A percentile compares a stretch with the other conserved stretches of the same genome.
Evolutionary conservation across 1,139 yeast genomes (phyloP).

Genomic region (Suhomyces taliae): DNA sequence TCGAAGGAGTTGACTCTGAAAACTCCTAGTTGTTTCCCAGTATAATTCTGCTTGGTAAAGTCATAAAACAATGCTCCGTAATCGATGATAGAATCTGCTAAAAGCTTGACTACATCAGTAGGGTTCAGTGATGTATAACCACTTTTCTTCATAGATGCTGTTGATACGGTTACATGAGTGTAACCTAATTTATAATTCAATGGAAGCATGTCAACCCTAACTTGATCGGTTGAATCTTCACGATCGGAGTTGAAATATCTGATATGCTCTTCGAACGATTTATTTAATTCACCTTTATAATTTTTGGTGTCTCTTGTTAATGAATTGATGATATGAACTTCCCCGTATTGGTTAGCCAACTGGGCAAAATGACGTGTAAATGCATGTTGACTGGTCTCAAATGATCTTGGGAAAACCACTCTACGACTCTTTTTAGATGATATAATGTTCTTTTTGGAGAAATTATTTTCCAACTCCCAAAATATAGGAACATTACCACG

Average conservation of each 20-base stretch:
- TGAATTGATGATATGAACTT: slow-evolving; percentile 58
- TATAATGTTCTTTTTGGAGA: slow-evolving; percentile 34
- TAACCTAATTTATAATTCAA: slow-evolving; percentile 22
- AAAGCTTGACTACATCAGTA: slow-evolving; percentile 32
- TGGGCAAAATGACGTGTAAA: slow-evolving; percentile 63
- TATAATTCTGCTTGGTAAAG: slow-evolving; percentile 42
- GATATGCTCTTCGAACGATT: slow-evolving; percentile 33
- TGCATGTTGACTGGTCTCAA: slow-evolving; percentile 65
- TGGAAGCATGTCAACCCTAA: slow-evolving; percentile 6
- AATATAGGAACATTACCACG: slow-evolving; percentile 72
- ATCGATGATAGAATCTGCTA: slow-evolving; percentile 52
- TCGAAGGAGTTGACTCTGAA: slow-evolving; percentile 66
- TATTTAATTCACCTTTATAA: slow-evolving; percentile 37
- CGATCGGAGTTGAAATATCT: slow-evolving; percentile 22
- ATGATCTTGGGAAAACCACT: slow-evolving; percentile 55
- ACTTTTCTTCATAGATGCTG: slow-evolving; percentile 33
- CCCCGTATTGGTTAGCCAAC: slow-evolving; percentile 59
- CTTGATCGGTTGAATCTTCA: background rate
- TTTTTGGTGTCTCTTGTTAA: slow-evolving; percentile 40
- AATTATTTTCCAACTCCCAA: slow-evolving; percentile 57
- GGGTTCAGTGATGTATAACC: slow-evolving; percentile 42
- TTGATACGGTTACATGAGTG: slow-evolving; percentile 36
- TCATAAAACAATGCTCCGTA: slow-evolving; percentile 70
- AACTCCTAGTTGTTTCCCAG: slow-evolving; percentile 70
- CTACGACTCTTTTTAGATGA: slow-evolving; percentile 44